Percentiles rank a stretch among this genome's conserved stretches.
phyloP scores from a whole-genome alignment of 176 grass and related monocot species.

The Poa annua region DNA sequence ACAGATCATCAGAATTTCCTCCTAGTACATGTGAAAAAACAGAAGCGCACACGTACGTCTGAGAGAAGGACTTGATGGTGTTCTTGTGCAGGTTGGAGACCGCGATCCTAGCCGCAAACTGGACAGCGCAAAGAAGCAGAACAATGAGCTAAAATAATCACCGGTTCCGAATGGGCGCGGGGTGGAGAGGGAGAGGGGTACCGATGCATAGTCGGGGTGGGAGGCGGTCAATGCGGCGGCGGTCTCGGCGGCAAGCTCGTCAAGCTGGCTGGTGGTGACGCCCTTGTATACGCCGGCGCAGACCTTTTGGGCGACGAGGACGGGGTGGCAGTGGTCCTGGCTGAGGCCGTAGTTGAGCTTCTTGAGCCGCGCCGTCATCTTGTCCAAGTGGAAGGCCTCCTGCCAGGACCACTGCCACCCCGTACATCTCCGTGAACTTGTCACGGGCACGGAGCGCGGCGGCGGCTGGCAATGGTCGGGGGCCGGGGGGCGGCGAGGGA shows the following conservation, averaged over 20 bases:
- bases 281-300: slow-evolving; percentile 39
- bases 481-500: too few species aligned
- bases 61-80: slow-evolving; percentile 78
- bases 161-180: too few species aligned
- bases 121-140: neutral
- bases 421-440: slow-evolving; percentile 92
- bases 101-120: slow-evolving; percentile 91
- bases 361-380: slow-evolving; percentile 96
- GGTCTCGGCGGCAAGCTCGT: slow-evolving; percentile 52
- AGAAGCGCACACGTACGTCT: slow-evolving; percentile 43
- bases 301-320: slow-evolving; percentile 34
- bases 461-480: neutral
- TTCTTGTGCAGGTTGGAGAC: slow-evolving; percentile 95
- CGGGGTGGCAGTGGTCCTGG: slow-evolving; percentile 90
- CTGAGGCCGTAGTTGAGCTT: slow-evolving; percentile 94
- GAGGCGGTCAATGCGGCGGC: slow-evolving; percentile 79
- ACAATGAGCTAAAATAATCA: slow-evolving; percentile 44
- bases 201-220: slow-evolving; percentile 93
- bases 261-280: slow-evolving; percentile 25
- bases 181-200: slow-evolving; percentile 20
- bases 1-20: too few species aligned
- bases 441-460: neutral
- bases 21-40: neutral
- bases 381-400: slow-evolving; percentile 95
- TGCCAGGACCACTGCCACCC: too few species aligned